Evolutionary conservation across 169 alveolate species (phyloP), one percentile per base, ranked within the genome.

Genomic region (Babesia ovis): DNA sequence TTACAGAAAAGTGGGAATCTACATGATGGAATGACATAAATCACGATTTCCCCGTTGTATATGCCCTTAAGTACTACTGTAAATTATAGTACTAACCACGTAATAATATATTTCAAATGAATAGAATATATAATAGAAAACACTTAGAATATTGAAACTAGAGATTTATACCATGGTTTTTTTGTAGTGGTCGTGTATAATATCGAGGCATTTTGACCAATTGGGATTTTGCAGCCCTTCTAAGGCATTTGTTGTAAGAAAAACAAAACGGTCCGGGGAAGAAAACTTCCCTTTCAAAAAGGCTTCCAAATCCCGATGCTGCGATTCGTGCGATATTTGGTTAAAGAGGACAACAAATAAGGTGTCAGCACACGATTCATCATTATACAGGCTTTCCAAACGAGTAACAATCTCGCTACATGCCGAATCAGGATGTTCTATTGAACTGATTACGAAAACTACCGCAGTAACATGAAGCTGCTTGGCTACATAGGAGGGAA

Each of bases 391-490:
- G 5, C 56, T 57, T 16, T 59, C 37, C 16, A 79, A 23, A 42
- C 87, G 37, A 25, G 57, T 59, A n/a, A 79, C n/a, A 3, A 69
- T 48, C 56, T 79, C 84, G 6, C 27, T 35, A 42, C 67, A 34
- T 32, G 46, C 37, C 20, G 79, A 22, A 14, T 58, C 77, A 22
- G 73, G 42, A 35, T 66, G 67, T n/a, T 79, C 87, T 43, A 70
- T 20, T 18, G 68, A 51, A 41, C 37, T 79, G 5, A 79, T 74
- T 4, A 79, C 72, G 22, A 69, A 79, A 25, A 79, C 76, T 12
- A 79, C 77, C 2, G 82, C 87, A 11, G 57, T 45, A 31, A 62
- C 83, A 22, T 79, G 68, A 20, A 79, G 66, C 48, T 59, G 83
- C 8, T 75, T 20, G 14, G 81, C 59, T 8, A 79, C 70, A 41